A percentile compares a stretch with the other conserved stretches of the same genome.
Evolutionary conservation across 371 early-diverging fungal species (phyloP).

Genomic region (Zopfochytrium polystomum): DNA sequence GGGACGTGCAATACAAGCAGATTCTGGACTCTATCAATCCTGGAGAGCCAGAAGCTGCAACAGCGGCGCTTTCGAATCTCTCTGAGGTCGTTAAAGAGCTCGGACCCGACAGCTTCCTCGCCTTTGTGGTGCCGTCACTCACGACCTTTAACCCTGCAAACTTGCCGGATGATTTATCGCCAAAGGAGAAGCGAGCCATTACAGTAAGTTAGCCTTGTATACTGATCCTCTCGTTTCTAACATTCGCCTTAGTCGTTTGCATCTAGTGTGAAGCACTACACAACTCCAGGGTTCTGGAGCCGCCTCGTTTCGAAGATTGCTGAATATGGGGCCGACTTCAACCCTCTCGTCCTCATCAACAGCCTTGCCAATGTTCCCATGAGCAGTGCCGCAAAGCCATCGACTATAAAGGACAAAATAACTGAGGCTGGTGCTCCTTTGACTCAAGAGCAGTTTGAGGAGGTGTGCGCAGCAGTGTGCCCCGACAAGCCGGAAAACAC

Average conservation of each 20-base stretch:
- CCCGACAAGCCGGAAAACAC: conserved; percentile 11
- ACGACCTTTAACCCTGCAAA: background rate
- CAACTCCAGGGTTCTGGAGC: background rate
- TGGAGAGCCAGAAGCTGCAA: conserved; percentile 4
- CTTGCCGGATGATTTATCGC: background rate
- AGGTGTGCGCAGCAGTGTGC: conserved; percentile 3
- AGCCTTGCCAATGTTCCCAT: background rate
- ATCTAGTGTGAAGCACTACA: background rate
- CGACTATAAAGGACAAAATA: background rate
- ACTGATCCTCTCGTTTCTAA: background rate
- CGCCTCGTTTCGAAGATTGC: background rate
- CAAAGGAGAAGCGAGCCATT: background rate
- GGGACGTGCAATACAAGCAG: background rate
- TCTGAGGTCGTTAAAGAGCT: background rate
- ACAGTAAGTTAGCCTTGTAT: background rate
- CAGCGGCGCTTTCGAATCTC: background rate
- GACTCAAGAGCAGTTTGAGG: conserved; percentile 7
- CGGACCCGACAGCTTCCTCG: conserved; percentile 5
- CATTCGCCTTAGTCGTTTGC: background rate
- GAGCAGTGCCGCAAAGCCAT: background rate
- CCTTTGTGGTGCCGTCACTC: background rate
- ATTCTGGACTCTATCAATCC: background rate
- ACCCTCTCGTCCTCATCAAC: background rate
- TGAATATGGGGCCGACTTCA: background rate
- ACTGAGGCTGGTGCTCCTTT: conserved; percentile 10